Evolutionary conservation across 1,284 basidiomycete species (phyloP).

Genomic region (Cryptococcus amylolentus): DNA sequence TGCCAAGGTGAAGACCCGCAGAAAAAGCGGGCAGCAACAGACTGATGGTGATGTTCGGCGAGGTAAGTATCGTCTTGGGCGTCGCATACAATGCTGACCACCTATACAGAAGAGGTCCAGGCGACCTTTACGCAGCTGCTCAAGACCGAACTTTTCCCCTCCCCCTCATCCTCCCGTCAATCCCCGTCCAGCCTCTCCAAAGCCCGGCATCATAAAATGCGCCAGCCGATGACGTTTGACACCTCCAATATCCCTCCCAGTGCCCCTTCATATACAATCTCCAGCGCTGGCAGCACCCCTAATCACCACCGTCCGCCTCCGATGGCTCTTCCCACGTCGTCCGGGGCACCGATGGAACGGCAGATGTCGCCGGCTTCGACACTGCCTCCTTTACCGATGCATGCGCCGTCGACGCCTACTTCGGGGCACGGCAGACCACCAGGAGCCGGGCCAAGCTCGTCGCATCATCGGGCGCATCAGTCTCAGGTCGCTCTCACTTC

Average conservation of each 20-base stretch:
- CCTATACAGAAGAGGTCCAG: constrained; percentile 53
- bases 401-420: constrained; percentile 44
- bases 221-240: constrained; percentile 36
- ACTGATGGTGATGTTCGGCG: constrained; percentile 49
- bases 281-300: constrained; percentile 42
- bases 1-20: constrained; percentile 33
- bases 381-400: constrained; percentile 43
- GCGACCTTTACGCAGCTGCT: constrained; percentile 55
- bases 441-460: constrained; percentile 38
- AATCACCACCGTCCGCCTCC: constrained; percentile 46
- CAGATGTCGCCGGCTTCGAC: constrained; percentile 42
- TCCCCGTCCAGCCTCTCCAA: constrained; percentile 20
- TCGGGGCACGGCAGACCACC: constrained; percentile 40
- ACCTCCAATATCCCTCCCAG: constrained; percentile 30
- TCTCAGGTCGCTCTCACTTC: constrained; percentile 42
- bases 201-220: constrained; percentile 25
- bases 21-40: constrained; percentile 37
- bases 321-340: constrained; percentile 10
- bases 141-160: constrained; percentile 55
- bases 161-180: constrained; percentile 20
- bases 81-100: constrained; percentile 3
- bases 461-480: constrained; percentile 44
- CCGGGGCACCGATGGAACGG: constrained; percentile 17
- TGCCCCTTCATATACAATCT: constrained; percentile 22
- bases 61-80: constrained; percentile 32